A percentile compares a stretch with the other conserved stretches of the same genome.
phyloP scores from a whole-genome alignment of 2,329 filamentous ascomycete genomes.

The Cercospora canescens region DNA sequence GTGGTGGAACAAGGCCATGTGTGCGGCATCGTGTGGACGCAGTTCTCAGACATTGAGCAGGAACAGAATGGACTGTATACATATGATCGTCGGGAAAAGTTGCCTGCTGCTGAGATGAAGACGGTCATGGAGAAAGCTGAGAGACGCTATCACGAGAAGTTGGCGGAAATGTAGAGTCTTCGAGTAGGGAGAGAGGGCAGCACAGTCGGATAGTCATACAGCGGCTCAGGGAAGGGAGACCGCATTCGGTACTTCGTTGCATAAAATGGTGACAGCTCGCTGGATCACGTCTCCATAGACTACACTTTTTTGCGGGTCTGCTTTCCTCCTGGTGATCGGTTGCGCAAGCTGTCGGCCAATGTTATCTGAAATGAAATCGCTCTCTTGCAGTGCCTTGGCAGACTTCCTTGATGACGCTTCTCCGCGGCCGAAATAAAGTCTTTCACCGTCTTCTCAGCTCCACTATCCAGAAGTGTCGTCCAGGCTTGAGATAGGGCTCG shows the following conservation, averaged over 20 bases:
- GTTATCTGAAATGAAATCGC: background rate
- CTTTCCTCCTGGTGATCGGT: background rate
- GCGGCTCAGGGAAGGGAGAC: background rate
- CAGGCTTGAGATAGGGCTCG: background rate
- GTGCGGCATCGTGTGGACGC: conserved; percentile 67
- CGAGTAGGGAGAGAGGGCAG: no score
- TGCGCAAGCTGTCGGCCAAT: background rate
- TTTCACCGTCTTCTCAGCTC: background rate
- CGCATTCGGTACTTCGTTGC: background rate
- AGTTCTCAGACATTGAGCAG: conserved; percentile 63
- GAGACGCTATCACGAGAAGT: conserved; percentile 44
- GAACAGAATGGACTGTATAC: conserved; percentile 68
- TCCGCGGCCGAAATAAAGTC: background rate
- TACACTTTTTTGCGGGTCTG: background rate
- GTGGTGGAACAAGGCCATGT: conserved; percentile 58
- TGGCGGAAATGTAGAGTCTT: background rate
- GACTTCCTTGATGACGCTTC: background rate
- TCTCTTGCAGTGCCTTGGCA: background rate
- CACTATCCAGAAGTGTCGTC: background rate
- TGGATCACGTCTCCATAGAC: background rate
- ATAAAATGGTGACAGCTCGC: background rate
- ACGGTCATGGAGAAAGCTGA: conserved; percentile 57
- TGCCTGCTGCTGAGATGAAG: conserved; percentile 59
- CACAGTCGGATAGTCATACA: no score
- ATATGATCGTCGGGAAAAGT: conserved; percentile 61